These are phyloP conservation scores for Hanseniaspora lachancei DNA, from an alignment of 805 yeast species.

Conservation along the genomic window DNA sequence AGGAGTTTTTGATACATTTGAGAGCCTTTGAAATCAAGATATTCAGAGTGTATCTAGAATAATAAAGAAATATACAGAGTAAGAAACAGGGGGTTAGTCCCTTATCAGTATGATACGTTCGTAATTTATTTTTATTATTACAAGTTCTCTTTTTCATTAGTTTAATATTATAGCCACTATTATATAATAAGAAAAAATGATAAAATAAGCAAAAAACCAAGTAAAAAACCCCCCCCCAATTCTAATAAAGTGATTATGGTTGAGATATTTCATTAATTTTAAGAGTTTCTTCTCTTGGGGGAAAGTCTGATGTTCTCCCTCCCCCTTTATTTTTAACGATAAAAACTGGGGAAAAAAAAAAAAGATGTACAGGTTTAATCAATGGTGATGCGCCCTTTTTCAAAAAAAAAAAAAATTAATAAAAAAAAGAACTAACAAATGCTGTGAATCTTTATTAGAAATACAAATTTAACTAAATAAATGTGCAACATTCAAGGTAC, in stretches of 20 bases:
- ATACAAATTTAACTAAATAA: too few relatives aligned
- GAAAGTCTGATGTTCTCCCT: too few relatives aligned
- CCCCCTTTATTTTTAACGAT: too few relatives aligned
- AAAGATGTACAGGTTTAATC: neutral
- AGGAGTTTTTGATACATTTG: slow-evolving; percentile 17
- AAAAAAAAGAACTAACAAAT: neutral
- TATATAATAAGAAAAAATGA: neutral
- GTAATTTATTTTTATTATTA: neutral
- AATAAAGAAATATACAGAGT: neutral
- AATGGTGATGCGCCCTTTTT: neutral
- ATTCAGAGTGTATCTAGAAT: slow-evolving; percentile 18
- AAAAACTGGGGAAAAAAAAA: too few relatives aligned
- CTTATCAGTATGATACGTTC: too few relatives aligned
- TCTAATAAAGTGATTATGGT: neutral
- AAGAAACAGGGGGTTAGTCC: too few relatives aligned
- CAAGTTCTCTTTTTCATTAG: too few relatives aligned
- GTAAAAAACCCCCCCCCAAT: neutral
- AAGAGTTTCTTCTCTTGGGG: too few relatives aligned
- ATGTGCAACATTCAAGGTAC: too few relatives aligned
- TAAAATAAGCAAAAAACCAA: neutral
- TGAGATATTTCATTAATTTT: neutral
- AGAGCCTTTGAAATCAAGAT: slow-evolving; percentile 21
- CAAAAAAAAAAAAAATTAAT: too few relatives aligned
- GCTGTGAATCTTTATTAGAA: neutral
- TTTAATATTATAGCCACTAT: too few relatives aligned